Percentiles rank a stretch among this genome's conserved stretches.
These are phyloP conservation scores for Paramecium caudatum DNA, from an alignment of 73 alveolate genomes.

Conservation along the genomic window DNA sequence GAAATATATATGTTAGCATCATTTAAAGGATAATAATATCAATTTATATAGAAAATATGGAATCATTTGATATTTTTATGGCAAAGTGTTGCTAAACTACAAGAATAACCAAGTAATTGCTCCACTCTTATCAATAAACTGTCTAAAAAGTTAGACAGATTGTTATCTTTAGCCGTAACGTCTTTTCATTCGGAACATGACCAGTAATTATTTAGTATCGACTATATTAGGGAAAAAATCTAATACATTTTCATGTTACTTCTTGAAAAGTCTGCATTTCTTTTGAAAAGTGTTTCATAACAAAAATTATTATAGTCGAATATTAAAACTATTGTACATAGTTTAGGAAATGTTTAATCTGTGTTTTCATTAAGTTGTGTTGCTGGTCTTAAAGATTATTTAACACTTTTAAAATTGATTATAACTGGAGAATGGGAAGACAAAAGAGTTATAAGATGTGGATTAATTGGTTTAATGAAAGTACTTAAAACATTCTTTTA, in stretches of 20 bases:
- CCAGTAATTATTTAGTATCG: neutral
- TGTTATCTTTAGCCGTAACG: conserved; percentile 4
- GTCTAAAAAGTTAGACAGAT: conserved; percentile 50
- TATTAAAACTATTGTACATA: conserved; percentile 39
- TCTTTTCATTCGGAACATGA: neutral
- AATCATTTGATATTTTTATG: neutral
- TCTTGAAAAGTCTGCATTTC: conserved; percentile 21
- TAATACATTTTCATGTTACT: neutral
- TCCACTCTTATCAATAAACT: neutral
- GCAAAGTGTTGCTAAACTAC: neutral
- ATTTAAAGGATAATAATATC: neutral
- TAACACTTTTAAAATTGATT: neutral
- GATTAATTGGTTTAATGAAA: conserved; percentile 36
- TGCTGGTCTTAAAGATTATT: conserved; percentile 16
- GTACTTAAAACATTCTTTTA: neutral
- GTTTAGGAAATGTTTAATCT: conserved; percentile 38
- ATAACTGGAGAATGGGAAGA: conserved; percentile 22
- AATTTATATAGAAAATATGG: neutral
- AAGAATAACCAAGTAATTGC: neutral
- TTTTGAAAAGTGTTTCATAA: neutral
- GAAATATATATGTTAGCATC: neutral
- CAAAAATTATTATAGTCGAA: neutral
- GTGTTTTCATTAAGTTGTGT: neutral
- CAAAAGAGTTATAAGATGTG: conserved; percentile 1
- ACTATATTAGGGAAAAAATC: conserved; percentile 3